Base-by-base conservation (phyloP, 169 alveolate species). In the Plasmodium fragile region DNA sequence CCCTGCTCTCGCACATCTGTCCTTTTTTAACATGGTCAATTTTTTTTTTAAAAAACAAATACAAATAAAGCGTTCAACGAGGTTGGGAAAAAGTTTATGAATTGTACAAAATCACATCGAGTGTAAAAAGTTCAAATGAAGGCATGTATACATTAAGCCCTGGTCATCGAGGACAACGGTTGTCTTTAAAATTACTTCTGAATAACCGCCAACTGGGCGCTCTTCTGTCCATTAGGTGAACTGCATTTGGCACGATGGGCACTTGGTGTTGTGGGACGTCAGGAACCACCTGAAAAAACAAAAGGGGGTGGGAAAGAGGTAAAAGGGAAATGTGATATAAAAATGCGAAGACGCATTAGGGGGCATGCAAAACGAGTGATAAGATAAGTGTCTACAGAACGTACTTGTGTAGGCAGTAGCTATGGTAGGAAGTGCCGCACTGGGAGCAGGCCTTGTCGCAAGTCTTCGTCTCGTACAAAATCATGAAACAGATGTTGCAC, bases 231-330 rank as follows among this genome's bases (percentile, higher is more conserved):
- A 78, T 5, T 39, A 73, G 16, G 30, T 79, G 53, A 89, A 89
- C 28, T 89, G 94, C 75, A 89, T 80, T 79, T 89, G 94, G n/a
- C 94, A 89, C 10, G 94, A 89, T 1, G 94, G 94, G 43, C 94
- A 89, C 55, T 89, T 89, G 30, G 94, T 89, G 25, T 89, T 89
- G 59, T 89, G 94, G n/a, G 94, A 89, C 11, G 94, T 89, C 36
- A 89, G 72, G 69, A 89, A 89, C 94, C 94, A 89, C 41, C 94
- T 89, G 49, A 6, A 45, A 18, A n/a, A n/a, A n/a, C n/a, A n/a
- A n/a, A n/a, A n/a, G n/a, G n/a, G n/a, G n/a, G n/a, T n/a, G 34
- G 41, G 77, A 1, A 30, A 36, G 1, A 4, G 53, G 52, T 10
- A 55, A 80, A 34, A 25, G 5, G 52, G 55, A 3, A 70, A 25